A percentile compares a stretch with the other conserved stretches of the same genome.
Conservation (phyloP, 805 yeast genomes). For the Kodamaea sagamina region DNA sequence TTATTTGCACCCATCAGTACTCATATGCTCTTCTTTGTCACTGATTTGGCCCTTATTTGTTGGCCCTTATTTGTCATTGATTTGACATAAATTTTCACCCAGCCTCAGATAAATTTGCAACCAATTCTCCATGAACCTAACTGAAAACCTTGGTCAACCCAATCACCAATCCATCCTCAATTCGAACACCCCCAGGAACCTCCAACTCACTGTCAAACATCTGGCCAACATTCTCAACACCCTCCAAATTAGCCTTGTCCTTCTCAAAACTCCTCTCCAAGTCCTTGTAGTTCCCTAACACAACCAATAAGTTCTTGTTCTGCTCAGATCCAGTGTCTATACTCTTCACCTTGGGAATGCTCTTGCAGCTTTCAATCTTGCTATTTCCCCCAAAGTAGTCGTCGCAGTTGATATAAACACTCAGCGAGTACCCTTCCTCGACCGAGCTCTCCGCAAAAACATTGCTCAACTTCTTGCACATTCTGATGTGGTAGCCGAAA, state of each 20-base stretch:
- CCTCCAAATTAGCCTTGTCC: slow-evolving; percentile 53
- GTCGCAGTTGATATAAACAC: slow-evolving; percentile 67
- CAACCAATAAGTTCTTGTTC: slow-evolving; percentile 45
- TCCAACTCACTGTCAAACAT: slow-evolving; percentile 66
- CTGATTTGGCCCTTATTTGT: too few relatives aligned
- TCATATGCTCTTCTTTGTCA: too few relatives aligned
- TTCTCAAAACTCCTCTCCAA: slow-evolving; percentile 51
- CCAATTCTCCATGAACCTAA: too few relatives aligned
- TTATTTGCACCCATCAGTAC: too few relatives aligned
- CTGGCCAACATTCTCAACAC: slow-evolving; percentile 54
- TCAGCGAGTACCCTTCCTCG: slow-evolving; percentile 62
- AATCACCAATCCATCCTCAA: slow-evolving; percentile 72
- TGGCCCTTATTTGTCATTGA: too few relatives aligned
- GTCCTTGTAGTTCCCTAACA: slow-evolving; percentile 66
- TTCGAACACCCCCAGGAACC: slow-evolving; percentile 57
- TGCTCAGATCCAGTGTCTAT: slow-evolving; percentile 14
- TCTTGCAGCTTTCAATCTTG: slow-evolving; percentile 16
- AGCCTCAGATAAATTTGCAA: too few relatives aligned
- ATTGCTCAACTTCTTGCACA: slow-evolving; percentile 59
- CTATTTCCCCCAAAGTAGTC: slow-evolving; percentile 50
- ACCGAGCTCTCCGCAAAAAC: slow-evolving; percentile 70
- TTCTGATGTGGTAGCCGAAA: slow-evolving; percentile 74
- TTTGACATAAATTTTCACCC: too few relatives aligned
- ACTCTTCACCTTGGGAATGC: slow-evolving; percentile 10
- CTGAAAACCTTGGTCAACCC: slow-evolving; percentile 42